These are phyloP conservation scores for Neurospora sp. DNA, from an alignment of 495 filamentous ascomycete genomes.

Conservation along the genomic window DNA sequence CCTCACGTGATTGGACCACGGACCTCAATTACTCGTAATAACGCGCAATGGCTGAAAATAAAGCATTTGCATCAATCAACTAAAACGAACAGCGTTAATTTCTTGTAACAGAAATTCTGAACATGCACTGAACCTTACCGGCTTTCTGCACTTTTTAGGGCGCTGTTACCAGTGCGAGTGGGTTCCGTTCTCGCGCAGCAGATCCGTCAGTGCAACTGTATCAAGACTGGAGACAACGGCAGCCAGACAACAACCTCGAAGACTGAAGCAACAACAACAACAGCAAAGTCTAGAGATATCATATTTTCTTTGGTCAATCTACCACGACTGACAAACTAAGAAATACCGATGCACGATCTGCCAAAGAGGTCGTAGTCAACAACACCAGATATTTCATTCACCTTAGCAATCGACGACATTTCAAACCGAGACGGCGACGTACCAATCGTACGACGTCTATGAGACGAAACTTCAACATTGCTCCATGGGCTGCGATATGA, in stretches of 20 bases:
- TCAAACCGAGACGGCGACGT: neutral
- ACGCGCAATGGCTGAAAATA: neutral
- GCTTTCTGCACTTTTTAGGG: neutral
- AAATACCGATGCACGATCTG: neutral
- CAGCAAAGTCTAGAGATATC: neutral
- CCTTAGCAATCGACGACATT: neutral
- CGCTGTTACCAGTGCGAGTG: neutral
- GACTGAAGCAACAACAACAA: neutral
- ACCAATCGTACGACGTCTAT: neutral
- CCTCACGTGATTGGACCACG: conserved; percentile 8
- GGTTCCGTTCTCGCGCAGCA: neutral
- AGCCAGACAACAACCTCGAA: neutral
- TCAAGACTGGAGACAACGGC: neutral
- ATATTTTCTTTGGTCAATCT: neutral
- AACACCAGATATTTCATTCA: neutral
- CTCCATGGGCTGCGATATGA: neutral
- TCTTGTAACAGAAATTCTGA: neutral
- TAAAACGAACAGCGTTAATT: neutral
- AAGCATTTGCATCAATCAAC: neutral
- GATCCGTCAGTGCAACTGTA: neutral
- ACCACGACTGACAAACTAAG: neutral
- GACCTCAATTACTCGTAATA: neutral
- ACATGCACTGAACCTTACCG: neutral
- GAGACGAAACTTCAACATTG: conserved; percentile 1
- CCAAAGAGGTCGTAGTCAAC: neutral